phyloP scores from a whole-genome alignment of 805 yeast species.

The Candida parachauliodes region DNA sequence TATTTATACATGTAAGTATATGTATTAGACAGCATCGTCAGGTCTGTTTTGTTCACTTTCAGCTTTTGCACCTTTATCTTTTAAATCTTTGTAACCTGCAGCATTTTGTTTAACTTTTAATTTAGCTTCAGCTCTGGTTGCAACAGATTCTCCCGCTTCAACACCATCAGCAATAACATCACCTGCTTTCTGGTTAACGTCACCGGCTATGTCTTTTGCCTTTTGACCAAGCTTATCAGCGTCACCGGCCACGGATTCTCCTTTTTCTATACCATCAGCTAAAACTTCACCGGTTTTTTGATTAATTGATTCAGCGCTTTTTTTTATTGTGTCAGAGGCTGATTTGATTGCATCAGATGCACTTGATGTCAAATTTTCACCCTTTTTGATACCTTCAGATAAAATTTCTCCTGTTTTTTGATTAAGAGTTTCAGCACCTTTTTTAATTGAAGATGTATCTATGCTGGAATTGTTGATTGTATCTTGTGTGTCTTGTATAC shows the following conservation, averaged over 20 bases:
- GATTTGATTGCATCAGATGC: conserved; percentile 14
- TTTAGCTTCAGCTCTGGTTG: conserved; percentile 17
- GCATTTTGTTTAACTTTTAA: conserved; percentile 18
- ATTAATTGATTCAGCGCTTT: conserved; percentile 29
- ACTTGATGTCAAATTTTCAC: conserved; percentile 30
- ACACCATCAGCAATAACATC: conserved; percentile 12
- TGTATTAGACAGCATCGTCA: conserved; percentile 36
- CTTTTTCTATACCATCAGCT: conserved; percentile 30
- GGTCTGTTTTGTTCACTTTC: conserved; percentile 45
- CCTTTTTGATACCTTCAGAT: conserved; percentile 26
- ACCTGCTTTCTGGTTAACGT: conserved; percentile 16
- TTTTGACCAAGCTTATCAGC: conserved; percentile 12
- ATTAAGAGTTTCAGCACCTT: conserved; percentile 29
- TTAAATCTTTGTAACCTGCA: conserved; percentile 36
- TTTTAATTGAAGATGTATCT: conserved; percentile 12
- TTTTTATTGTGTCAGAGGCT: conserved; percentile 28
- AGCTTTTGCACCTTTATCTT: conserved; percentile 41
- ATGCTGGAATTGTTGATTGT: conserved; percentile 12
- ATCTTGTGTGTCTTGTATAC: conserved; percentile 11
- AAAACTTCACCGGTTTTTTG: conserved; percentile 28
- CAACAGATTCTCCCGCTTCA: conserved; percentile 9
- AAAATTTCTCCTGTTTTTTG: conserved; percentile 29
- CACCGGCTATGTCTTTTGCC: conserved; percentile 13
- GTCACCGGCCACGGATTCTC: conserved; percentile 14
- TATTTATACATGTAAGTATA: background rate